A percentile compares a stretch with the other conserved stretches of the same genome.
Conservation (phyloP, 176 grass and related monocot genomes). For the Eremochloa ophiuroides region DNA sequence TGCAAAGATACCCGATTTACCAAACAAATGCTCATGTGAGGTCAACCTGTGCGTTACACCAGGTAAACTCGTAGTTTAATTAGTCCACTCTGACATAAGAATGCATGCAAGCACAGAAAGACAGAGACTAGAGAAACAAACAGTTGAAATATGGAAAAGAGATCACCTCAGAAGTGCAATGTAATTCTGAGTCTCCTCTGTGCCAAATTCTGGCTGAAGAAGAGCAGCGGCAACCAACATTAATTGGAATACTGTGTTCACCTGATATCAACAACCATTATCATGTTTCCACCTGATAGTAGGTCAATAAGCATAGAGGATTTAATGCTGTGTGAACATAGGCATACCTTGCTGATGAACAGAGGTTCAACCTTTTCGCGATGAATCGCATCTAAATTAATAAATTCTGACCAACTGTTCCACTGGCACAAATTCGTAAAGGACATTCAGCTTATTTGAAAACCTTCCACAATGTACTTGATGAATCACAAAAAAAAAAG, state of each 20-base stretch:
- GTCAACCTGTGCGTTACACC: neutral
- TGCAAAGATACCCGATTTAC: constrained; percentile 3
- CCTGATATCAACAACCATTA: constrained; percentile 42
- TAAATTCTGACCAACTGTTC: constrained; percentile 87
- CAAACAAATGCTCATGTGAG: neutral
- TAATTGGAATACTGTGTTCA: constrained; percentile 89
- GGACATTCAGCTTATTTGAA: constrained; percentile 9
- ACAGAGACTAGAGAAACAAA: neutral
- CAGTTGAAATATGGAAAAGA: constrained; percentile 4
- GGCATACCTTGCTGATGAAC: constrained; percentile 89
- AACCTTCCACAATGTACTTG: neutral
- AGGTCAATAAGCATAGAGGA: neutral
- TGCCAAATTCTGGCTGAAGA: constrained; percentile 91
- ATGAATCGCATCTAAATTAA: constrained; percentile 67
- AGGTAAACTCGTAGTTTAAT: neutral
- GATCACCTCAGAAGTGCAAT: constrained; percentile 62
- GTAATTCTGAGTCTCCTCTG: constrained; percentile 64
- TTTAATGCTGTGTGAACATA: constrained; percentile 16
- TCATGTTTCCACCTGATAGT: constrained; percentile 24
- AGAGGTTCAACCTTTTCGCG: constrained; percentile 80
- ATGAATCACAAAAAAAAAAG: neutral
- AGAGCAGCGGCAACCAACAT: constrained; percentile 80
- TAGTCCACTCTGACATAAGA: neutral
- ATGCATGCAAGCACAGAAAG: neutral
- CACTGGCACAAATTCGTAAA: constrained; percentile 46